A percentile compares a stretch with the other conserved stretches of the same genome.
Conservation (phyloP, 148 eudicot genomes). For the Vaccinium myrtillus region DNA sequence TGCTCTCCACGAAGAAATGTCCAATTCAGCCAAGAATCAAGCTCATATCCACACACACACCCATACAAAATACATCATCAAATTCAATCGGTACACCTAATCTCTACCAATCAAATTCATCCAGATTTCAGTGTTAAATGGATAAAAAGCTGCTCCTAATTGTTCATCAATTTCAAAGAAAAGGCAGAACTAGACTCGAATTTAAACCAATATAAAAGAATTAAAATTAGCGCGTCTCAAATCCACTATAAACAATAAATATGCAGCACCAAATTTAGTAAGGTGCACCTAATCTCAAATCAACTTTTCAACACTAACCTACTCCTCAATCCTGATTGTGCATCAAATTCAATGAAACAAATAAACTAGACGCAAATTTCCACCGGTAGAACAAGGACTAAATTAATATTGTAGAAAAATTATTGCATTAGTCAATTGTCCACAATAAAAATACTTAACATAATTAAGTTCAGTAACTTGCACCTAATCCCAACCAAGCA, state of each 20-base stretch:
- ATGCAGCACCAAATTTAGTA: background rate
- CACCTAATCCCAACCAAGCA: background rate
- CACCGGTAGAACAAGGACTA: background rate
- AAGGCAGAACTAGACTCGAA: background rate
- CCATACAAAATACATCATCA: background rate
- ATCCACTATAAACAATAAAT: background rate
- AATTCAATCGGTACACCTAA: background rate
- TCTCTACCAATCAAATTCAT: background rate
- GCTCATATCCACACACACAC: background rate
- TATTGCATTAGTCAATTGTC: background rate
- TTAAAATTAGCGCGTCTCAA: background rate
- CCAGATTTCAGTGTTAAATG: background rate
- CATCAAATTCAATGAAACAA: background rate
- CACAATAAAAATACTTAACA: background rate
- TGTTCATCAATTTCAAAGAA: background rate
- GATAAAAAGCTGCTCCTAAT: background rate
- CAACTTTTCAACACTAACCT: background rate
- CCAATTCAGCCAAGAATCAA: background rate
- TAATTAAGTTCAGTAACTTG: background rate
- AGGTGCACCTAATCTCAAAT: background rate
- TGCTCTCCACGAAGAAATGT: background rate
- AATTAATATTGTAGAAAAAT: background rate
- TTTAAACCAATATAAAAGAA: background rate
- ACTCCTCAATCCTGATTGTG: background rate
- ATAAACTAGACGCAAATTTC: background rate